phyloP scores from a whole-genome alignment of 2,329 filamentous ascomycete species.

The Nemania sp. region DNA sequence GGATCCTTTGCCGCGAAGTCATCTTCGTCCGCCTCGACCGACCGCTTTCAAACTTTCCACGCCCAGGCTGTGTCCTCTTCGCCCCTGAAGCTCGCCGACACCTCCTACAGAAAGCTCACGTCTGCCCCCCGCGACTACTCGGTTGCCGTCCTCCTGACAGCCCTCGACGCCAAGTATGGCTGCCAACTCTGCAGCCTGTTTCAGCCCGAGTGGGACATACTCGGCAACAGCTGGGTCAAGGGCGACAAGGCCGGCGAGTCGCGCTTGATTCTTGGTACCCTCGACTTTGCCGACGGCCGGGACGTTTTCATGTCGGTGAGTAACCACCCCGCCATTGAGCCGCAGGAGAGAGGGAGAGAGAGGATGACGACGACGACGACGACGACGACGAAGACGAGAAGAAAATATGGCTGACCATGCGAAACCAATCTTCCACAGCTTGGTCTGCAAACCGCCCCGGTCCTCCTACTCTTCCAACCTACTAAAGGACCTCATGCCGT shows the following conservation, averaged over 20 bases:
- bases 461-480: slow-evolving; percentile 85
- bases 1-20: slow-evolving; percentile 68
- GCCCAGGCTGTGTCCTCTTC: slow-evolving; percentile 66
- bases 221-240: slow-evolving; percentile 84
- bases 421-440: slow-evolving; percentile 58
- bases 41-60: slow-evolving; percentile 74
- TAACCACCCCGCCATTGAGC: slow-evolving; percentile 12
- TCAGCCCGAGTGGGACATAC: slow-evolving; percentile 89
- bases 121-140: slow-evolving; percentile 81
- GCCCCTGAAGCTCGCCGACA: slow-evolving; percentile 79
- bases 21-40: slow-evolving; percentile 51
- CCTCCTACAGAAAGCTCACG: slow-evolving; percentile 75
- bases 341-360: background rate
- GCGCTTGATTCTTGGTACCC: slow-evolving; percentile 75
- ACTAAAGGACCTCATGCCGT: slow-evolving; percentile 81
- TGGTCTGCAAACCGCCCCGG: slow-evolving; percentile 89
- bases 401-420: slow-evolving; percentile 11
- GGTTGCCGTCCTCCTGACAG: slow-evolving; percentile 82
- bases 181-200: slow-evolving; percentile 89
- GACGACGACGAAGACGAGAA: background rate
- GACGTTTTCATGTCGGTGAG: slow-evolving; percentile 83
- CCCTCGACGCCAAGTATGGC: slow-evolving; percentile 79
- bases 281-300: slow-evolving; percentile 88
- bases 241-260: slow-evolving; percentile 77
- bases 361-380: no score